phyloP scores from a whole-genome alignment of 768 basidiomycete species.

The Royoungia palumana region DNA sequence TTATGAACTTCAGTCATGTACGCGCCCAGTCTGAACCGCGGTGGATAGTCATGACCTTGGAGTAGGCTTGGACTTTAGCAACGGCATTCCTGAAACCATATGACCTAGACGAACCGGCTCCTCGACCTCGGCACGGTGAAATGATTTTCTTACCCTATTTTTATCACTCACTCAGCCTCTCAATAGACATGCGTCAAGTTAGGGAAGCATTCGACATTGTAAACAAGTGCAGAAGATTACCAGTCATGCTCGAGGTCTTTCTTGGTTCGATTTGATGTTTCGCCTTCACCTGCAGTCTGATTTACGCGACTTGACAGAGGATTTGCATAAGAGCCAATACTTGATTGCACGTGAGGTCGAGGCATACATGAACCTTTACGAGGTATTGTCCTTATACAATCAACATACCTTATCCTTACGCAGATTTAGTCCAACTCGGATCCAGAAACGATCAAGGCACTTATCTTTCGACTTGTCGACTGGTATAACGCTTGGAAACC shows the following conservation, averaged over 20 bases:
- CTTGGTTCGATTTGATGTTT: constrained; percentile 46
- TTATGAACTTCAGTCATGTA: constrained; percentile 64
- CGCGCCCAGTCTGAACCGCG: background rate
- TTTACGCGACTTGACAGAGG: constrained; percentile 40
- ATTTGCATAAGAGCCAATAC: constrained; percentile 55
- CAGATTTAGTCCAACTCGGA: constrained; percentile 42
- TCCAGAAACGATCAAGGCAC: constrained; percentile 45
- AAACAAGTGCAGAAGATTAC: constrained; percentile 55
- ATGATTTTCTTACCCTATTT: constrained; percentile 1
- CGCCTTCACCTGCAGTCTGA: background rate
- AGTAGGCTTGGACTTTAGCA: constrained; percentile 61
- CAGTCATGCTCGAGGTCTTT: constrained; percentile 66
- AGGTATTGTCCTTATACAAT: constrained; percentile 40
- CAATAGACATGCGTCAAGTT: constrained; percentile 46
- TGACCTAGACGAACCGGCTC: constrained; percentile 42
- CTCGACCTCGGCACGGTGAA: constrained; percentile 30
- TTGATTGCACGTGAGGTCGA: constrained; percentile 61
- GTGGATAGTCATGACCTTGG: constrained; percentile 1
- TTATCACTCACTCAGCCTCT: constrained; percentile 5
- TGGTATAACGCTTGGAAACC: constrained; percentile 82
- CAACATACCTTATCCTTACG: background rate
- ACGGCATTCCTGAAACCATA: constrained; percentile 53
- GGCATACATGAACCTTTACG: constrained; percentile 55
- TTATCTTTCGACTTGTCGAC: constrained; percentile 58
- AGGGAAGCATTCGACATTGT: constrained; percentile 57